Evolutionary conservation across 495 filamentous ascomycete species (phyloP), one percentile per base, ranked within the genome.

Genomic region (Aspergillus affinis): DNA sequence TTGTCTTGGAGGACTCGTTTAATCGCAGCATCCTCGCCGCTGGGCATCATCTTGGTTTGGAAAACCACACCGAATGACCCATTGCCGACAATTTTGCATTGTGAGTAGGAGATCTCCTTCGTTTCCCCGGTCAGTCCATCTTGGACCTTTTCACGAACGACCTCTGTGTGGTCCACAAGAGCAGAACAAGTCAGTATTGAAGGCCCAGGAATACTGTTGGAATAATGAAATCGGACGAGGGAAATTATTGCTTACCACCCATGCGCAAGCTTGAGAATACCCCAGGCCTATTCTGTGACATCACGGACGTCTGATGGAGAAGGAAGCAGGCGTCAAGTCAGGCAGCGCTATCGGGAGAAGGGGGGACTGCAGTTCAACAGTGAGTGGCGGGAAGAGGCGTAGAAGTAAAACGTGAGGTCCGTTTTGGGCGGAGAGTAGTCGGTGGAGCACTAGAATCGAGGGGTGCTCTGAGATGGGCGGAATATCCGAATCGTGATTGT

Each of bases 61-160:
- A 98, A 98, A 61, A 98, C 94, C 20, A 98, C 94, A 60, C 94
- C 94, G 72, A 98, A 98, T 15, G 94, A 98, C 55, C 94, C 94
- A 76, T 98, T 98, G 67, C 94, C 94, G n/a, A 98, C 94, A 63
- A 98, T 98, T 80, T 98, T 98, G 80, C 94, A 98, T 73, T 98
- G 94, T 48, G 94, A 98, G 69, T 98, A 98, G 71, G 94, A 91
- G 78, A 98, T 88, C 68, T 98, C 94, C 73, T 89, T 89, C 60
- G 90, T 92, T 71, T 98, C 95, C 53, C 94, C 94, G 1, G 94
- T 98, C 65, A 95, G 79, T 68, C 94, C 94, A 84, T 98, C 94
- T 78, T 98, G 94, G 62, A 98, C 94, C 80, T 96, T 98, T 78
- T 98, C 94, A 67, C 93, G 91, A 68, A 98, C 92, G 57, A 98